phyloP scores from a whole-genome alignment of 306 rosid genomes.

The Sicyos edulis region DNA sequence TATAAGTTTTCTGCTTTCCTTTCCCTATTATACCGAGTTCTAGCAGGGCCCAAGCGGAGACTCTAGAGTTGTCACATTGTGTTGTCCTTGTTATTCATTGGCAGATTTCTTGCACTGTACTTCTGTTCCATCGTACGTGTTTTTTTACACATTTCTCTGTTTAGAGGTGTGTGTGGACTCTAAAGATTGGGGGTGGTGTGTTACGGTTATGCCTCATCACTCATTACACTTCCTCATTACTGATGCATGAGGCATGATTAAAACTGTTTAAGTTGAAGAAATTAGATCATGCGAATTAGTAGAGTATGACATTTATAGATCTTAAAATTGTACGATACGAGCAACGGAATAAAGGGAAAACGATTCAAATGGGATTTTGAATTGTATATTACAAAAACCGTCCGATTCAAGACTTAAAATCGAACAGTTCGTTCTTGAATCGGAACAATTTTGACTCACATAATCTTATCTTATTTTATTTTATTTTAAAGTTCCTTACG shows the following conservation, averaged over 20 bases:
- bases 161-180: neutral
- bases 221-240: neutral
- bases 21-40: neutral
- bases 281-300: neutral
- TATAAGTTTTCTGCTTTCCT: neutral
- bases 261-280: neutral
- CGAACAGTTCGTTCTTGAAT: too few relatives aligned
- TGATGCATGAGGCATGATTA: conserved; percentile 24
- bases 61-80: neutral
- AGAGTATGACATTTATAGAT: neutral
- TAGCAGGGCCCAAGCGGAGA: neutral
- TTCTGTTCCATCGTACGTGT: neutral
- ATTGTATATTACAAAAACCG: too few relatives aligned
- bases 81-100: neutral
- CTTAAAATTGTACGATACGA: too few relatives aligned
- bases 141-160: neutral
- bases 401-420: too few relatives aligned
- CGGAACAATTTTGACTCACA: too few relatives aligned
- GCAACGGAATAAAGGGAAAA: too few relatives aligned
- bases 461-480: too few relatives aligned
- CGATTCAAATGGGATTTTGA: too few relatives aligned
- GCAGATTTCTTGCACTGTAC: neutral
- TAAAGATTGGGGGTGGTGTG: neutral
- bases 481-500: too few relatives aligned
- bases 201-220: neutral